phyloP scores from a whole-genome alignment of 495 filamentous ascomycete species.

The Podospora australis region DNA sequence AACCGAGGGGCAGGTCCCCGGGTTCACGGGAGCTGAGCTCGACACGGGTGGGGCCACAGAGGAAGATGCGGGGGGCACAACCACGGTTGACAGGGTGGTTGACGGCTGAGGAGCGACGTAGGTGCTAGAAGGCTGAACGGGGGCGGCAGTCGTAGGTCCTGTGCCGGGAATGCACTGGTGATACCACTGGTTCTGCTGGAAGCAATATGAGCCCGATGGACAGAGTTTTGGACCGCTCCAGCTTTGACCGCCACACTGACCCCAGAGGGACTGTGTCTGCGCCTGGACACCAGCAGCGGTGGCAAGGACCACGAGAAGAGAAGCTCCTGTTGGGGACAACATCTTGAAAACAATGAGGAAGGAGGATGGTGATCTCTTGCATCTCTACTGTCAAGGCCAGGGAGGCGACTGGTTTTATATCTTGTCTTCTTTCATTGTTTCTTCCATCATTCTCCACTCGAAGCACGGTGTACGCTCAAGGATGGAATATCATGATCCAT shows the following conservation, averaged over 20 bases:
- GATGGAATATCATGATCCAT: neutral
- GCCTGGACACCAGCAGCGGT: slow-evolving; percentile 12
- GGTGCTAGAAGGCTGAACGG: slow-evolving; percentile 1
- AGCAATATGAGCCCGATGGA: slow-evolving; percentile 32
- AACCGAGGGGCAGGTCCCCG: slow-evolving; percentile 13
- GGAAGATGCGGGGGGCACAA: slow-evolving; percentile 1
- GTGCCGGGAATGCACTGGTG: slow-evolving; percentile 30
- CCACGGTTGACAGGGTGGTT: slow-evolving; percentile 6
- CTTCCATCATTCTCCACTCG: neutral
- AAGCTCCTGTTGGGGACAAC: slow-evolving; percentile 14
- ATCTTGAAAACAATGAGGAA: slow-evolving; percentile 5
- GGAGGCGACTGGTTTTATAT: neutral
- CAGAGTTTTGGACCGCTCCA: slow-evolving; percentile 40
- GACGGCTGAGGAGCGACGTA: neutral
- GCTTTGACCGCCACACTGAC: slow-evolving; percentile 40
- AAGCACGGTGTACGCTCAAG: neutral
- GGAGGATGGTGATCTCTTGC: neutral
- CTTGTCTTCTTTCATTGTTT: neutral
- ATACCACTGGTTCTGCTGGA: slow-evolving; percentile 36
- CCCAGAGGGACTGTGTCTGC: slow-evolving; percentile 20
- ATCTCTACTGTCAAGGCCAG: neutral
- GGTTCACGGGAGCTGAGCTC: slow-evolving; percentile 1
- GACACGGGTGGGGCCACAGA: slow-evolving; percentile 1
- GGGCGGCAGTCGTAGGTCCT: slow-evolving; percentile 7
- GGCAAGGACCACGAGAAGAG: slow-evolving; percentile 18